Conservation (phyloP, 192 early-diverging fungal species). For the Entomortierella chlamydospora region DNA sequence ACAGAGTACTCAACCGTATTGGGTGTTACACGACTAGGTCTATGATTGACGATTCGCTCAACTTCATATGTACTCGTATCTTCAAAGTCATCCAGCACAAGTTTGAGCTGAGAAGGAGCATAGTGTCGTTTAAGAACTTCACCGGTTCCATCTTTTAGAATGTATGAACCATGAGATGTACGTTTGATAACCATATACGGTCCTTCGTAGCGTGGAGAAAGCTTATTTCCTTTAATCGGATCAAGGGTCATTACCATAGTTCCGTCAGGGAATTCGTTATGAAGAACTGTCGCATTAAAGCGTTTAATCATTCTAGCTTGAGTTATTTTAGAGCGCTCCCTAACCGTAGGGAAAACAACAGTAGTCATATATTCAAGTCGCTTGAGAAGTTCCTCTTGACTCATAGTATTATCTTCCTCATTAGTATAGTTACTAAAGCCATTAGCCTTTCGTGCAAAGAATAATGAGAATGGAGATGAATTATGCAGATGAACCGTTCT, state of each 20-base stretch:
- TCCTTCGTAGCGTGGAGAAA: neutral
- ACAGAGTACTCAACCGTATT: neutral
- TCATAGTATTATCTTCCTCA: no score
- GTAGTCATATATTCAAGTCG: constrained; percentile 23
- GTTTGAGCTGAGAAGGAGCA: constrained; percentile 2
- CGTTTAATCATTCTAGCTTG: constrained; percentile 10
- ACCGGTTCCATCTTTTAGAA: constrained; percentile 3
- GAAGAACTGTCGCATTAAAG: constrained; percentile 16
- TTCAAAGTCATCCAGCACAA: neutral
- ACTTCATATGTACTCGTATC: constrained; percentile 9
- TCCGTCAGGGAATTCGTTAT: constrained; percentile 13
- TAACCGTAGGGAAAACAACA: constrained; percentile 17
- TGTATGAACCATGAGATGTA: neutral
- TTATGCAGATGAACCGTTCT: no score
- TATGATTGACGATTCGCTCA: neutral
- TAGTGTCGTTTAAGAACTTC: neutral
- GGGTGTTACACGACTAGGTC: neutral
- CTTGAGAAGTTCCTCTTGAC: constrained; percentile 10
- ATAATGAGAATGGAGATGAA: neutral
- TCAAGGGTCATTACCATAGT: neutral
- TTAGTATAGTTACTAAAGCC: neutral
- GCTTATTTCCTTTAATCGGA: neutral
- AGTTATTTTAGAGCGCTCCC: neutral
- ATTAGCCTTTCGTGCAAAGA: neutral
- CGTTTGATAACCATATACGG: neutral